Percentiles rank a stretch among this genome's conserved stretches.
Conservation (phyloP, 2,329 filamentous ascomycete genomes). For the Daldinia eschscholtzii region DNA sequence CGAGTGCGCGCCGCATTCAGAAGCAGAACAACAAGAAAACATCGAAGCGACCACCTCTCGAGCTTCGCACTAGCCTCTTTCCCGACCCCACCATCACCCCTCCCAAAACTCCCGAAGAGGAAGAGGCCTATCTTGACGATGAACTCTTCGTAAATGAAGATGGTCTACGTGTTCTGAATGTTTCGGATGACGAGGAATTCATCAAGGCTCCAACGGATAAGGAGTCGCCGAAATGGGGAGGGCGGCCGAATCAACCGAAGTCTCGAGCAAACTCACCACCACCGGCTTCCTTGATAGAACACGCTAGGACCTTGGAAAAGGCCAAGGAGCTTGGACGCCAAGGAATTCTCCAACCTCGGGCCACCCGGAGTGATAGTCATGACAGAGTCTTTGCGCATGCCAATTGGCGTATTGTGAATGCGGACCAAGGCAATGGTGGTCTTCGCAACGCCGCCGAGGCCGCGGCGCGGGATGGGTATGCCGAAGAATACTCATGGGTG, state of each 20-base stretch:
- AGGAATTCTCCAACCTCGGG: constrained; percentile 68
- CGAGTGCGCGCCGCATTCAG: constrained; percentile 53
- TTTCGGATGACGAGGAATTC: constrained; percentile 62
- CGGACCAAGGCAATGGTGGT: constrained; percentile 92
- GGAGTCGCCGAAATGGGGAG: constrained; percentile 82
- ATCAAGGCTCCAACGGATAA: constrained; percentile 78
- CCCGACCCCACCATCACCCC: constrained; percentile 64
- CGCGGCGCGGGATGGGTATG: constrained; percentile 74
- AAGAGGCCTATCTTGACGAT: constrained; percentile 55
- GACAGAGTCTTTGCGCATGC: constrained; percentile 80
- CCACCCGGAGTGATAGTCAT: constrained; percentile 71
- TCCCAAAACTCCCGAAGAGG: constrained; percentile 67
- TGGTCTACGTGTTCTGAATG: constrained; percentile 66
- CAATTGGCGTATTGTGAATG: constrained; percentile 84
- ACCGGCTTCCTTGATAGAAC: constrained; percentile 80
- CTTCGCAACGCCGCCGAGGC: constrained; percentile 89
- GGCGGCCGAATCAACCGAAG: constrained; percentile 80
- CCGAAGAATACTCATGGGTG: constrained; percentile 87
- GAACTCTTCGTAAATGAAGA: constrained; percentile 69
- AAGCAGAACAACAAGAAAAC: constrained; percentile 49
- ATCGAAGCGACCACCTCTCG: constrained; percentile 48
- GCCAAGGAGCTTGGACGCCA: constrained; percentile 69
- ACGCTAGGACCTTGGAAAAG: constrained; percentile 69
- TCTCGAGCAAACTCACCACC: constrained; percentile 81
- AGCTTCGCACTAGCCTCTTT: constrained; percentile 67